phyloP scores from a whole-genome alignment of 1,284 basidiomycete species.

The Trichosporon inkin region DNA sequence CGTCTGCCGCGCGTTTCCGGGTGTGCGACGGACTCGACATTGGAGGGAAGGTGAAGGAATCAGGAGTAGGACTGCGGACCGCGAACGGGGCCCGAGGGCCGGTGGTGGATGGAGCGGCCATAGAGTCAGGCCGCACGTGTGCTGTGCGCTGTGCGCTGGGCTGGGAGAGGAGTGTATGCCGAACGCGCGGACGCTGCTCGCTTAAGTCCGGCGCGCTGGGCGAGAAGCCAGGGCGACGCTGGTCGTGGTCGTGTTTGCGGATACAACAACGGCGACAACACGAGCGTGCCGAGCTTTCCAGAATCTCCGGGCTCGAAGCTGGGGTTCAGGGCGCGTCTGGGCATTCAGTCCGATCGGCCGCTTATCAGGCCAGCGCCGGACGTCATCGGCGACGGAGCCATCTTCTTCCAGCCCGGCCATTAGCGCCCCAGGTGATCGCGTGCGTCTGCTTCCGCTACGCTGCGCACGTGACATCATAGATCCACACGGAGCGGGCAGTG shows the following conservation, averaged over 20 bases:
- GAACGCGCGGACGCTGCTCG: neutral
- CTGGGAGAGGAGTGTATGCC: neutral
- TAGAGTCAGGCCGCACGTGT: neutral
- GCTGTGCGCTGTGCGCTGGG: neutral
- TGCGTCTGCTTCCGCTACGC: neutral
- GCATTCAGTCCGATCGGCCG: too few species aligned
- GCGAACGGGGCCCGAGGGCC: neutral
- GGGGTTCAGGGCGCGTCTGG: too few species aligned
- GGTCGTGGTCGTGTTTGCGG: neutral
- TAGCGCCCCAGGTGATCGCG: neutral
- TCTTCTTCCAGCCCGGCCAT: too few species aligned
- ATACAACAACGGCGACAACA: neutral
- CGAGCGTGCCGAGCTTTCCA: slow-evolving; percentile 3
- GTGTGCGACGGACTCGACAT: neutral
- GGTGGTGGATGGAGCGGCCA: neutral
- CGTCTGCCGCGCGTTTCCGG: neutral
- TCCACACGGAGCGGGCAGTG: neutral
- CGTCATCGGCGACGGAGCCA: too few species aligned
- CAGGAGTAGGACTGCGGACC: slow-evolving; percentile 3
- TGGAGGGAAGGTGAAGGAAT: neutral
- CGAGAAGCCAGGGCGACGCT: neutral
- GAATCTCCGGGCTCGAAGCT: neutral
- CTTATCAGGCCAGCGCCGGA: too few species aligned
- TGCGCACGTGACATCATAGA: slow-evolving; percentile 4
- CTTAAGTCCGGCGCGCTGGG: neutral